Base-by-base conservation (phyloP, 164 flowering plant species). In the Vitis labrusca region DNA sequence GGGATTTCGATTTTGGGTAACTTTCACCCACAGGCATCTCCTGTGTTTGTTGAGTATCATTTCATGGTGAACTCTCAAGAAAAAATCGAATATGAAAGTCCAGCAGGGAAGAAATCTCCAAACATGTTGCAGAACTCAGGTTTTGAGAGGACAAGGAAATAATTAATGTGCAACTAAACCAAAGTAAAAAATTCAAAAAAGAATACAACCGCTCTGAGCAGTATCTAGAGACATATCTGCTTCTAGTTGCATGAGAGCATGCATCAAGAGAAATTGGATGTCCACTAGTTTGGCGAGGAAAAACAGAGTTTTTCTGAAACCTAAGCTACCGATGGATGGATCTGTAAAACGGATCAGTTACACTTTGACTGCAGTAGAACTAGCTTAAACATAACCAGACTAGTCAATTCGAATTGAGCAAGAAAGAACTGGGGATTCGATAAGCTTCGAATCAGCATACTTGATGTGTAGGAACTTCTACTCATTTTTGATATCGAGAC, bases 401-500 rank as follows among this genome's bases (percentile, higher is more conserved):
- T 61, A 3, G 17, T 61, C 1, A 17, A 59, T 59, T 13, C 19
- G 30, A 10, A 27, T 37, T 10, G 30, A 11, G 19, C 3, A 51
- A 63, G 5, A 47, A 9, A 19, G 48, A n/a, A 49, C 16, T 16
- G 65, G 3, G 19, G 44, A 15, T 37, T 61, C 10, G 50, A 63
- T 53, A 65, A 51, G 19, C n/a, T 50, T 50, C 53, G 4, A 65
- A 65, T 50, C 17, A 62, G 52, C 68, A 61, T 6, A 59, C 49
- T 27, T 5, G 50, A 29, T n/a, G 8, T 11, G 14, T 23, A 4
- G n/a, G 30, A 55, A 52, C 11, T 29, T 23, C 76, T 80, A 78
- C 16, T 75, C 82, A 10, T 82, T 80, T 75, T 82, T 78, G 64
- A 86, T 82, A 12, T 83, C 79, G 2, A 86, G 85, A 37, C 66